phyloP scores from a whole-genome alignment of 1,284 basidiomycete species.

The Leccinum subrobustum region DNA sequence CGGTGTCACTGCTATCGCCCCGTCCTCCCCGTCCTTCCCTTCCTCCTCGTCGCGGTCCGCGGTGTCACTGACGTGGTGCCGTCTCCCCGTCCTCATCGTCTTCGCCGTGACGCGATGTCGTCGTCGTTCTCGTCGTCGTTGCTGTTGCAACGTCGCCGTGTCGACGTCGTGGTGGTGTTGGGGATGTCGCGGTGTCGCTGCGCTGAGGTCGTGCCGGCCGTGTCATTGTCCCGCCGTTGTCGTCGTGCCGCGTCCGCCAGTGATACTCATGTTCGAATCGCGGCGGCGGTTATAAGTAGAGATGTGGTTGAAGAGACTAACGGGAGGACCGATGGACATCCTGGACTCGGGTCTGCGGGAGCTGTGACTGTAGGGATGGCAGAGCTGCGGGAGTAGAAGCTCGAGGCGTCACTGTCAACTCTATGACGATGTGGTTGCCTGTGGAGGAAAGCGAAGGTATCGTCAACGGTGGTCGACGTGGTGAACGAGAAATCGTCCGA shows the following conservation, averaged over 20 bases:
- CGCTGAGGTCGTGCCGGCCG: too few relatives aligned
- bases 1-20: too few relatives aligned
- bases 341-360: conserved; percentile 49
- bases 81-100: too few relatives aligned
- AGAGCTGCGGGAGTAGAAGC: conserved; percentile 61
- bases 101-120: too few relatives aligned
- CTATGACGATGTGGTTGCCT: conserved; percentile 45
- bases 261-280: conserved; percentile 53
- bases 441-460: conserved; percentile 69
- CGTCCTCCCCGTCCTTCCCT: too few relatives aligned
- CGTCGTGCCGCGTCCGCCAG: conserved; percentile 6
- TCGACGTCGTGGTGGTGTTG: too few relatives aligned
- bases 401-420: conserved; percentile 74
- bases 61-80: too few relatives aligned
- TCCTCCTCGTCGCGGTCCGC: too few relatives aligned
- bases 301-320: conserved; percentile 70
- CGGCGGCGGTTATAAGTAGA: conserved; percentile 47
- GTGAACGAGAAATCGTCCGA: conserved; percentile 58
- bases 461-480: conserved; percentile 62
- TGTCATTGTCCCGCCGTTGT: too few relatives aligned
- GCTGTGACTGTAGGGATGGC: conserved; percentile 38
- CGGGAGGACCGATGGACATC: conserved; percentile 60
- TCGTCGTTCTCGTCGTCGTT: too few relatives aligned
- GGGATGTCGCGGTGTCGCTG: too few relatives aligned
- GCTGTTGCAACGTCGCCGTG: too few relatives aligned